These are phyloP conservation scores for Allium cepa DNA, from an alignment of 106 monocot species.

Conservation along the genomic window DNA sequence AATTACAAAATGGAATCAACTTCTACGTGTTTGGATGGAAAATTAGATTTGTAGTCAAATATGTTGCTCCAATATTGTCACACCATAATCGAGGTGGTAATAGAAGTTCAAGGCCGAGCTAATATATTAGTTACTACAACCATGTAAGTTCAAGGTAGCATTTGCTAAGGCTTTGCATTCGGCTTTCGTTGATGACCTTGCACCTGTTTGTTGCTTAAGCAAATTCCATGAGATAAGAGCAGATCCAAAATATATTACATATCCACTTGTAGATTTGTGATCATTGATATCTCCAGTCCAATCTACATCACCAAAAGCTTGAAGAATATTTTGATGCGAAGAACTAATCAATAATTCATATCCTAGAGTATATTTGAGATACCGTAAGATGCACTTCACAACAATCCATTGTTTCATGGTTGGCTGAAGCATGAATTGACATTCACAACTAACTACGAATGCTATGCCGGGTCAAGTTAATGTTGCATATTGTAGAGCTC, in stretches of 20 bases:
- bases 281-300: not conserved
- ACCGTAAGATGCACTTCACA: not conserved
- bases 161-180: not conserved
- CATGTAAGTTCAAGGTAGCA: not conserved
- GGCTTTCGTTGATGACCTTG: not conserved
- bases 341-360: not conserved
- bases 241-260: not conserved
- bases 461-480: not conserved
- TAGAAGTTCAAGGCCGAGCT: not conserved
- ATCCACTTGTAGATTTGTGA: not conserved
- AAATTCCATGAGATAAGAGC: not conserved
- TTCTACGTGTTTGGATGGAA: not conserved
- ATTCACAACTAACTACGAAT: not conserved
- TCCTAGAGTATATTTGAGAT: not conserved
- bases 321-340: not conserved
- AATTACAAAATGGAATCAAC: not conserved
- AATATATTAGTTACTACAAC: not conserved
- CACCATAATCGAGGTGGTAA: not conserved
- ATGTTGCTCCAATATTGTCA: not conserved
- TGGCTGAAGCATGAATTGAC: not conserved
- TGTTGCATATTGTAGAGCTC: not conserved
- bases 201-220: not conserved
- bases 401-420: not conserved
- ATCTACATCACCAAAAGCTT: not conserved
- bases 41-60: not conserved